These are phyloP conservation scores for Saccharomyces hybrid DNA, from an alignment of 1,139 yeast genomes.

Conservation along the genomic window DNA sequence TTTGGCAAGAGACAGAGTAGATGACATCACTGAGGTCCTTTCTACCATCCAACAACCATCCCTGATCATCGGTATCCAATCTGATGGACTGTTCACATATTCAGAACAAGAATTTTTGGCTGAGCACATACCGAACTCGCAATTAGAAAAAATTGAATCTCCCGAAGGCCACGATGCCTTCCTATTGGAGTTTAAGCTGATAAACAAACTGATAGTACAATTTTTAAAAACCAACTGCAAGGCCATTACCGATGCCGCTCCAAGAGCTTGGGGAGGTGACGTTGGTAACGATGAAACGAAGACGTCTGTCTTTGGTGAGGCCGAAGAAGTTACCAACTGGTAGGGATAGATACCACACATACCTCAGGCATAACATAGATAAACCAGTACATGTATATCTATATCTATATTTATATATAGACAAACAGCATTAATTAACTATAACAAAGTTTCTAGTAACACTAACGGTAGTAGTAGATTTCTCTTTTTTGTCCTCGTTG, in stretches of 20 bases:
- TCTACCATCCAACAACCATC: conserved; percentile 60
- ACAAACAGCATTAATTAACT: background rate
- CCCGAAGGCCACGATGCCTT: conserved; percentile 99
- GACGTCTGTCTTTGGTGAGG: conserved; percentile 86
- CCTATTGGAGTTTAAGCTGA: conserved; percentile 75
- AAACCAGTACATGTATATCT: background rate
- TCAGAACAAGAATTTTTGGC: conserved; percentile 86
- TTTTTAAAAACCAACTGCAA: conserved; percentile 50
- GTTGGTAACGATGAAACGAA: conserved; percentile 52
- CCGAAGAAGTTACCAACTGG: conserved; percentile 91
- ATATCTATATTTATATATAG: background rate
- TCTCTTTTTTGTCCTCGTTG: background rate
- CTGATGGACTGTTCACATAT: conserved; percentile 89
- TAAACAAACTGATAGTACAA: conserved; percentile 59
- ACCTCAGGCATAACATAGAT: background rate
- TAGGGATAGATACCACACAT: conserved; percentile 25
- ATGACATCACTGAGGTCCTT: conserved; percentile 42
- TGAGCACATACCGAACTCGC: conserved; percentile 60
- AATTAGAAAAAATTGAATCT: conserved; percentile 64
- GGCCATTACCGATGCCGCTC: conserved; percentile 33
- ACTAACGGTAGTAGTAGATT: background rate
- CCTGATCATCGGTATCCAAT: conserved; percentile 76
- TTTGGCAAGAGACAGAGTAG: conserved; percentile 68
- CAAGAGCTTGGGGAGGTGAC: conserved; percentile 34
- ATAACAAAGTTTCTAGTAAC: background rate